These are phyloP conservation scores for Aciculosporium take DNA, from an alignment of 2,329 filamentous ascomycete genomes.

Conservation along the genomic window DNA sequence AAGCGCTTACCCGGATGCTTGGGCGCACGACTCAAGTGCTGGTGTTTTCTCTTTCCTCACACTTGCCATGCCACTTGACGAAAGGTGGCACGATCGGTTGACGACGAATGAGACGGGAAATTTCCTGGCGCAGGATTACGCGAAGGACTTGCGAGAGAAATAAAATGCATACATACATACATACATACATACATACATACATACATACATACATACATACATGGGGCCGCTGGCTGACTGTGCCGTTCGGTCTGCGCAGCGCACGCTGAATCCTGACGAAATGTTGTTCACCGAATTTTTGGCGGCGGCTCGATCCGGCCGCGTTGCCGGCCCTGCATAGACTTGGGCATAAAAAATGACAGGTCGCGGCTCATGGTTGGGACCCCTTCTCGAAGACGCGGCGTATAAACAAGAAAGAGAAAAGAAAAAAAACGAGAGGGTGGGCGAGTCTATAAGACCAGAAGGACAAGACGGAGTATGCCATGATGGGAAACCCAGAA, in stretches of 20 bases:
- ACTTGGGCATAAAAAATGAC: constrained; percentile 1
- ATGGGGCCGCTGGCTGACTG: not conserved
- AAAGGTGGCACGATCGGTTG: not conserved
- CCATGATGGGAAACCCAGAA: not conserved
- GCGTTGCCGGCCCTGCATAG: not conserved
- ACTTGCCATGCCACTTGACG: constrained; percentile 3
- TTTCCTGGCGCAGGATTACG: not conserved
- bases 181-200: too few relatives aligned
- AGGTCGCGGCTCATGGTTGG: not conserved
- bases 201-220: too few relatives aligned
- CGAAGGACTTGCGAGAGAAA: not conserved
- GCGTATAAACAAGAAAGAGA: not conserved
- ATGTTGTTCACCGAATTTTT: constrained; percentile 4
- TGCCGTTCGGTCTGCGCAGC: not conserved
- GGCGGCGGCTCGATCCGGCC: constrained; percentile 4
- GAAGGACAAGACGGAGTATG: not conserved
- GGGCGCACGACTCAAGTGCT: constrained; percentile 6
- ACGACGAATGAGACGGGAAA: not conserved
- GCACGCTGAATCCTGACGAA: not conserved
- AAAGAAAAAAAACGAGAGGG: not conserved
- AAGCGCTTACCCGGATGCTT: not conserved
- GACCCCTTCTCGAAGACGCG: not conserved
- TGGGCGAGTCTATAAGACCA: not conserved
- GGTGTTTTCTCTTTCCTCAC: constrained; percentile 18
- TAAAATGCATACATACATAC: not conserved